Evolutionary conservation across 805 yeast genomes (phyloP), one percentile per base, ranked within the genome.

Genomic region (Zygoascus bituminiphila): DNA sequence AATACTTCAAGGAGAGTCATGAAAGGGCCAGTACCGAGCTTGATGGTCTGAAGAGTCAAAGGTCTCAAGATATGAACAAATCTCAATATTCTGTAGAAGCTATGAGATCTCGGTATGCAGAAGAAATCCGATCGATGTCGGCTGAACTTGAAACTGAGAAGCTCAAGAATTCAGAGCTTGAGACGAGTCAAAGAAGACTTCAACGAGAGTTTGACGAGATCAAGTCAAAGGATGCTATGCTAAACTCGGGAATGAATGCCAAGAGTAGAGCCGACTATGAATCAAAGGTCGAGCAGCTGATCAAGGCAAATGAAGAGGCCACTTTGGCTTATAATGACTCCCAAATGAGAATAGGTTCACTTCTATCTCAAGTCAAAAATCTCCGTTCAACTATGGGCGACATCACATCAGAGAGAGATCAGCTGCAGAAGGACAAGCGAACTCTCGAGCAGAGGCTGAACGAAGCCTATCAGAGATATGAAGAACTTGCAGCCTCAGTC

Each of bases 1-100:
- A 75, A 29, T 76, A 76, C 55, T 51, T 74, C 19, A 70, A 74
- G 43, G 74, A 74, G 44, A 66, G 72, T 12, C 75, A 77, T 48
- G 68, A 67, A 12, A 67, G 78, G 5, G 57, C 83, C 47, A 73
- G 73, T 39, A 85, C 81, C 10, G 84, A 81, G 55, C 62, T 78
- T 22, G 65, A 66, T 31, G 80, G 79, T 42, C 60, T 86, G 35
- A 70, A 73, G 33, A 68, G 70, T 47, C 74, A 77, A 53, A 68
- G 80, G 66, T 79, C 80, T 55, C 72, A 71, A 35, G 95, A 87
- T 61, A 79, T 87, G 1, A 83, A 81, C 54, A 81, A 76, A 42
- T 68, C 81, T 54, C 82, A 84, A 46, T 77, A 77, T 35, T 64
- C 82, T 23, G 76, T 57, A 14, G 52, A 56, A 17, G 57, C 56